Evolutionary conservation across 2,329 filamentous ascomycete genomes (phyloP).

Genomic region (Penicillium griseofulvum): DNA sequence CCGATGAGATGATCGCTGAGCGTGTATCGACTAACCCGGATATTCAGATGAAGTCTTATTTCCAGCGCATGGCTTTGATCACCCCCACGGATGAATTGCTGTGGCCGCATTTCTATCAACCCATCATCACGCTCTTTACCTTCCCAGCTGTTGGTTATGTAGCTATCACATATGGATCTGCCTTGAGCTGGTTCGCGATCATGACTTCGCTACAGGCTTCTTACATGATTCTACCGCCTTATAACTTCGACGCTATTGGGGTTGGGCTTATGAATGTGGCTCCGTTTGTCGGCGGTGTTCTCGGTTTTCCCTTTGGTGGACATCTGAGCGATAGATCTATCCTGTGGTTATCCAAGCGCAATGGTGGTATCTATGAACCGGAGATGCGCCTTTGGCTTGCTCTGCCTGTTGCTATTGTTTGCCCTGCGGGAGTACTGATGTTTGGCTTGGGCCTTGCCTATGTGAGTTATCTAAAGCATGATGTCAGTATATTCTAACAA

Average conservation of each 20-base stretch:
- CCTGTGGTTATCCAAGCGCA: constrained; percentile 37
- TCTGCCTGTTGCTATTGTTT: constrained; percentile 28
- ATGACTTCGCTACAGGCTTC: constrained; percentile 38
- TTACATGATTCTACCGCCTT: constrained; percentile 39
- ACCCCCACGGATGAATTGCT: constrained; percentile 17
- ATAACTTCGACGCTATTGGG: constrained; percentile 38
- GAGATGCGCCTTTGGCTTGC: constrained; percentile 44
- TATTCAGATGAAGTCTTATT: constrained; percentile 45
- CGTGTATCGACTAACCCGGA: constrained; percentile 21
- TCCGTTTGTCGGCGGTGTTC: constrained; percentile 40
- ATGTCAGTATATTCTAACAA: neutral
- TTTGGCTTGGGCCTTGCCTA: constrained; percentile 39
- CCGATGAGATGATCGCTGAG: neutral
- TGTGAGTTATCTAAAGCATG: neutral
- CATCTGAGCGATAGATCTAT: constrained; percentile 41
- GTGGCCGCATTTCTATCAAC: constrained; percentile 28
- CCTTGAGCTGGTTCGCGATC: constrained; percentile 41
- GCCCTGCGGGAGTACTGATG: constrained; percentile 37
- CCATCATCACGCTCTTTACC: constrained; percentile 28
- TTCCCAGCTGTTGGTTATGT: constrained; percentile 53
- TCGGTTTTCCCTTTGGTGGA: constrained; percentile 38
- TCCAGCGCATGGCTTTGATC: constrained; percentile 42
- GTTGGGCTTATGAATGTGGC: constrained; percentile 43
- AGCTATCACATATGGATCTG: constrained; percentile 39
- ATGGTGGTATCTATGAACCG: constrained; percentile 45